phyloP scores from a whole-genome alignment of 2,329 filamentous ascomycete species.

The Incumbomyces lentus region DNA sequence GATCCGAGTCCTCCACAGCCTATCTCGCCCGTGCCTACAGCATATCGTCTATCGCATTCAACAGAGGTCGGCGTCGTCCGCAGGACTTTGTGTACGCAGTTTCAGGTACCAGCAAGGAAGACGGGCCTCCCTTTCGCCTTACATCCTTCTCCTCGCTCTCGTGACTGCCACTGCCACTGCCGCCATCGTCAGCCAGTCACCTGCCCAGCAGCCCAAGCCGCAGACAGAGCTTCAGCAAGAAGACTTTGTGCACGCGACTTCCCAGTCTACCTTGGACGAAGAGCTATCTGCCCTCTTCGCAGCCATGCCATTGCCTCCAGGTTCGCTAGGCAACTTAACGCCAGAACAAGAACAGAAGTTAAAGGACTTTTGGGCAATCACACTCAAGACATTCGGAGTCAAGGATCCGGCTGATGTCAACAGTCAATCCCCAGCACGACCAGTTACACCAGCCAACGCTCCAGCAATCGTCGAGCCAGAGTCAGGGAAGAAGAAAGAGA shows the following conservation, averaged over 20 bases:
- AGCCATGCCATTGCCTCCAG: slow-evolving; percentile 38
- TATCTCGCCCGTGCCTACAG: neutral
- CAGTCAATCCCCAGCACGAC: slow-evolving; percentile 17
- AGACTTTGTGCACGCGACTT: neutral
- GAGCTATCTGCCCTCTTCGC: slow-evolving; percentile 13
- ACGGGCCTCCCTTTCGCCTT: slow-evolving; percentile 13
- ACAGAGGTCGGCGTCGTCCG: neutral
- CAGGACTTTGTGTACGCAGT: neutral
- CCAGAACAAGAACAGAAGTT: slow-evolving; percentile 79
- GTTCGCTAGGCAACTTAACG: slow-evolving; percentile 79
- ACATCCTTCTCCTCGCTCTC: slow-evolving; percentile 12
- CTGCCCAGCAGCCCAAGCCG: neutral
- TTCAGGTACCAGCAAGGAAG: neutral
- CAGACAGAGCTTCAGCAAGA: neutral
- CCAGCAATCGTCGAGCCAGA: slow-evolving; percentile 17
- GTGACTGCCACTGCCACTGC: slow-evolving; percentile 8
- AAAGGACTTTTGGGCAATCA: slow-evolving; percentile 70
- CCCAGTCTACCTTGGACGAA: neutral
- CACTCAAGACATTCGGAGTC: slow-evolving; percentile 67
- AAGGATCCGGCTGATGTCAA: slow-evolving; percentile 16
- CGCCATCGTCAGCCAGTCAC: slow-evolving; percentile 10
- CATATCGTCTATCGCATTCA: neutral
- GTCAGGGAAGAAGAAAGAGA: slow-evolving; percentile 61
- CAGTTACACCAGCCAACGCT: slow-evolving; percentile 20
- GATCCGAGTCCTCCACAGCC: neutral